A percentile compares a stretch with the other conserved stretches of the same genome.
These are phyloP conservation scores for Flaveria floridana DNA, from an alignment of 140 eudicot genomes.

Conservation along the genomic window DNA sequence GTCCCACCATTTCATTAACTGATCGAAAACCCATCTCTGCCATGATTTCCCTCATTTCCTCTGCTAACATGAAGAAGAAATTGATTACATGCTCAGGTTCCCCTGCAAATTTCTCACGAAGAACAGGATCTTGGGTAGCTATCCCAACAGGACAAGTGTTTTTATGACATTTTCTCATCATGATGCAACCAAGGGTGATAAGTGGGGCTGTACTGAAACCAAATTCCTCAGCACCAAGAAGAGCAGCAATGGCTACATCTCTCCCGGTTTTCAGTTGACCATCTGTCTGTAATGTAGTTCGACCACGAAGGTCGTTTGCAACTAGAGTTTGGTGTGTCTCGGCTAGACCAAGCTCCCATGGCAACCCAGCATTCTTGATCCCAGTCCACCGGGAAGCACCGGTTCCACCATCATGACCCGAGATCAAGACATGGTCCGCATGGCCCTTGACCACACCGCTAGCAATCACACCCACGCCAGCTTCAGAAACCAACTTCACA, in stretches of 20 bases:
- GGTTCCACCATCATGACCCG: slow-evolving; percentile 99
- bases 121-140: slow-evolving; percentile 98
- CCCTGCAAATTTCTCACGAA: slow-evolving; percentile 91
- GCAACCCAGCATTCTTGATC: slow-evolving; percentile 95
- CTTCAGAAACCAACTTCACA: slow-evolving; percentile 96
- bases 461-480: slow-evolving; percentile 99
- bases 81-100: slow-evolving; percentile 98
- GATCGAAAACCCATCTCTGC: slow-evolving; percentile 74
- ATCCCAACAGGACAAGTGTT: slow-evolving; percentile 98
- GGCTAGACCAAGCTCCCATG: slow-evolving; percentile 99
- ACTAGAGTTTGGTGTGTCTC: slow-evolving; percentile 98
- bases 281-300: slow-evolving; percentile 87
- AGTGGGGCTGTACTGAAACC: slow-evolving; percentile 99
- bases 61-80: slow-evolving; percentile 98
- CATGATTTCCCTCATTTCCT: slow-evolving; percentile 95
- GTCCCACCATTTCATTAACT: slow-evolving; percentile 93
- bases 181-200: slow-evolving; percentile 94
- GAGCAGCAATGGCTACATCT: slow-evolving; percentile 97
- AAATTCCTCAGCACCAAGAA: slow-evolving; percentile 96
- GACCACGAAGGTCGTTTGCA: slow-evolving; percentile 97
- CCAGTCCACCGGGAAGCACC: slow-evolving; percentile 99
- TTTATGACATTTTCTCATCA: slow-evolving; percentile 98
- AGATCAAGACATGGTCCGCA: slow-evolving; percentile 93
- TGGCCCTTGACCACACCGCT: slow-evolving; percentile 99
- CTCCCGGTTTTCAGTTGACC: slow-evolving; percentile 99